These are phyloP conservation scores for Botrytis byssoidea DNA, from an alignment of 2,329 filamentous ascomycete species.

Conservation along the genomic window DNA sequence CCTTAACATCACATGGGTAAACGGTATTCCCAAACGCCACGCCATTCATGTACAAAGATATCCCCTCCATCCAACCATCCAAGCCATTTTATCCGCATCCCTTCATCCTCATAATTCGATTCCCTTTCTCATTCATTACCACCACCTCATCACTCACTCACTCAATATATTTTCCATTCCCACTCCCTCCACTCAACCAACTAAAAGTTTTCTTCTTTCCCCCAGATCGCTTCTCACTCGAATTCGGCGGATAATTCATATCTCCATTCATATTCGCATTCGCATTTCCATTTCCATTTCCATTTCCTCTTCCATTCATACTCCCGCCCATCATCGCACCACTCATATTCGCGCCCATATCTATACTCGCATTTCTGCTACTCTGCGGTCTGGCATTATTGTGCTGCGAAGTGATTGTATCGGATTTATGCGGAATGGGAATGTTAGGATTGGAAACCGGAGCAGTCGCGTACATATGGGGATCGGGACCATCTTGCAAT, in stretches of 20 bases:
- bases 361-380: constrained; percentile 12
- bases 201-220: constrained; percentile 22
- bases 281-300: constrained; percentile 3
- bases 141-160: neutral
- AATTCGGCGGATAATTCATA: constrained; percentile 19
- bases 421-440: constrained; percentile 9
- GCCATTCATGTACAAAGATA: neutral
- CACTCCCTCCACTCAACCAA: constrained; percentile 19
- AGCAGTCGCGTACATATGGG: constrained; percentile 13
- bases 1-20: neutral
- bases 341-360: constrained; percentile 9
- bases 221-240: constrained; percentile 18
- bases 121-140: neutral
- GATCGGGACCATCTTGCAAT: constrained; percentile 8
- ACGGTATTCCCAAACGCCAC: constrained; percentile 11
- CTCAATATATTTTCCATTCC: constrained; percentile 20
- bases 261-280: constrained; percentile 3
- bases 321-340: neutral
- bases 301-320: constrained; percentile 15
- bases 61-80: neutral
- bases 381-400: neutral
- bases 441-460: neutral
- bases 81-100: constrained; percentile 1
- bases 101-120: neutral
- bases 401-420: constrained; percentile 3